A percentile compares a stretch with the other conserved stretches of the same genome.
Conservation (phyloP, 306 rosid species). For the Vigna reflexopilosa region DNA sequence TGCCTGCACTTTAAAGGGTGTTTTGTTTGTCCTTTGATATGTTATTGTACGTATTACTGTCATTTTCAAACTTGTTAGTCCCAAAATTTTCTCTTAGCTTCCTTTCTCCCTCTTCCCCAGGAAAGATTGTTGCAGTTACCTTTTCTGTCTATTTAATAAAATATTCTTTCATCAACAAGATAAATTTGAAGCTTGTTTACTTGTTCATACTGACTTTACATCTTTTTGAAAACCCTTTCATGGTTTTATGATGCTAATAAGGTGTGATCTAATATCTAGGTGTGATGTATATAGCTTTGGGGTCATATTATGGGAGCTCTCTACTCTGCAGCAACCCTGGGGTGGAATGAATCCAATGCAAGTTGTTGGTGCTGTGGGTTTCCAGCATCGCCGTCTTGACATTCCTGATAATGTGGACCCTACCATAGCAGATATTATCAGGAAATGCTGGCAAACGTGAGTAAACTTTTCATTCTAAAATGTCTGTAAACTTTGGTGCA, state of each 20-base stretch:
- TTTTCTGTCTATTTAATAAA: neutral
- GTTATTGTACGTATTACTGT: neutral
- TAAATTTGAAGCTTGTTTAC: neutral
- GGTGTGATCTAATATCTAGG: slow-evolving; percentile 54
- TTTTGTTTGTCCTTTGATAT: slow-evolving; percentile 3
- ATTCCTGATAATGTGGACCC: slow-evolving; percentile 85
- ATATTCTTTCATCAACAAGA: neutral
- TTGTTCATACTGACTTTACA: slow-evolving; percentile 2
- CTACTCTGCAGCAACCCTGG: slow-evolving; percentile 95
- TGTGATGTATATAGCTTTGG: slow-evolving; percentile 95
- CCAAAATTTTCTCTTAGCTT: neutral
- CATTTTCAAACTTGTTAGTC: neutral
- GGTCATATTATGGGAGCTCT: slow-evolving; percentile 95
- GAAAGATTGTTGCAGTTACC: neutral
- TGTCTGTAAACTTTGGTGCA: neutral
- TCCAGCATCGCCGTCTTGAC: slow-evolving; percentile 98
- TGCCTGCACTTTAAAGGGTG: neutral
- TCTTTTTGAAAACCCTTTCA: neutral
- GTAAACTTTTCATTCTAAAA: slow-evolving; percentile 45
- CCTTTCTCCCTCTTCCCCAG: neutral
- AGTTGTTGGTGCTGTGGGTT: slow-evolving; percentile 99
- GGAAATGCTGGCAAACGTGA: slow-evolving; percentile 96
- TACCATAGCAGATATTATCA: slow-evolving; percentile 73
- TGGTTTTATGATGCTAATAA: slow-evolving; percentile 33
- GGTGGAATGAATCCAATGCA: slow-evolving; percentile 99